Percentiles rank a stretch among this genome's conserved stretches.
Evolutionary conservation across 305 asterid species (phyloP).

Genomic region (Vinca major): DNA sequence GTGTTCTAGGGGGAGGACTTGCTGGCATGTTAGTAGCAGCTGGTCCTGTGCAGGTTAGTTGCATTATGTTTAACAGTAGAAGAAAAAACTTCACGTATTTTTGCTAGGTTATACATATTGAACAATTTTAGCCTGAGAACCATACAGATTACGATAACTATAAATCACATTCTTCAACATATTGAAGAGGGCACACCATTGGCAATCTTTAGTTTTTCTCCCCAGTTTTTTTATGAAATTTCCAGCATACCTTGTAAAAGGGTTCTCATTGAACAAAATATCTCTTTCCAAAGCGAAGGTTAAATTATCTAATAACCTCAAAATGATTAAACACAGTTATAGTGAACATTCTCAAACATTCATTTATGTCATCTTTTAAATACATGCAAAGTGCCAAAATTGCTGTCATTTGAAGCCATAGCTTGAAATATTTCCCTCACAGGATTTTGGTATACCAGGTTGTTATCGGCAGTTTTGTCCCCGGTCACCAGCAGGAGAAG

Average conservation of each 20-base stretch:
- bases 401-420: background rate
- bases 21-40: conserved; percentile 89
- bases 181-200: background rate
- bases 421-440: conserved; percentile 16
- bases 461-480: conserved; percentile 69
- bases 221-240: background rate
- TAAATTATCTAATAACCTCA: too few relatives aligned
- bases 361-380: background rate
- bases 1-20: conserved; percentile 88
- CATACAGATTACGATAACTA: background rate
- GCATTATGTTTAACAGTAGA: background rate
- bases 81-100: background rate
- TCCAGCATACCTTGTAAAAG: too few relatives aligned
- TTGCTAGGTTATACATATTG: background rate
- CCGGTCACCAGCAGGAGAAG: conserved; percentile 45
- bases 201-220: background rate
- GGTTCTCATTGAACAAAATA: too few relatives aligned
- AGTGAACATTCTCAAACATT: background rate
- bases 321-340: too few relatives aligned
- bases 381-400: background rate
- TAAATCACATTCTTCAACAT: background rate
- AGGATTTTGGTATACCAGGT: conserved; percentile 37
- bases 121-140: background rate
- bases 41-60: conserved; percentile 73
- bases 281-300: too few relatives aligned